Conservation (phyloP, 2,329 filamentous ascomycete genomes). For the Phialophora tarda region DNA sequence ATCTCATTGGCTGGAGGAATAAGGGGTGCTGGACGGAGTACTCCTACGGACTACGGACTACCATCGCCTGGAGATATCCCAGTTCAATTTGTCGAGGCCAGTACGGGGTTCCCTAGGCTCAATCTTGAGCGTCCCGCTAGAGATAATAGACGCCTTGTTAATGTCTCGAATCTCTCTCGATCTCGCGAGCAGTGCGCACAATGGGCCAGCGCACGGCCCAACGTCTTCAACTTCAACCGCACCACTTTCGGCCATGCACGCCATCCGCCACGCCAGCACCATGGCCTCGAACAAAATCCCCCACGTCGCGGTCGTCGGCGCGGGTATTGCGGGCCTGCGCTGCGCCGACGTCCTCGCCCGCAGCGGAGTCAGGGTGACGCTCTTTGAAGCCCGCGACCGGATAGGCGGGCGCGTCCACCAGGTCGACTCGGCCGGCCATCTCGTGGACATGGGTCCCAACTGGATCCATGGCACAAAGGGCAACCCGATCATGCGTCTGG, state of each 20-base stretch:
- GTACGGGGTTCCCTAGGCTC: neutral
- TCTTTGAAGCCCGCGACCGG: slow-evolving; percentile 64
- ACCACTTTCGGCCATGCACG: slow-evolving; percentile 17
- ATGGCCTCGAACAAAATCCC: slow-evolving; percentile 48
- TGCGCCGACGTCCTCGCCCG: slow-evolving; percentile 64
- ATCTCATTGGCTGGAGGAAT: neutral
- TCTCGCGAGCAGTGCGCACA: slow-evolving; percentile 29
- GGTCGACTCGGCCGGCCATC: slow-evolving; percentile 53
- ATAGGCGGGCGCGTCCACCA: slow-evolving; percentile 65
- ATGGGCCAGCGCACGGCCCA: slow-evolving; percentile 12
- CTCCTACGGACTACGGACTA: neutral
- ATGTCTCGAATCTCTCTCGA: slow-evolving; percentile 37
- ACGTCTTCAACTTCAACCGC: neutral
- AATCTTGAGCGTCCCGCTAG: neutral
- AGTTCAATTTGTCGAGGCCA: neutral
- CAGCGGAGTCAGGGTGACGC: slow-evolving; percentile 62
- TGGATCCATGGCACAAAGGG: slow-evolving; percentile 68
- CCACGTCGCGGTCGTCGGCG: slow-evolving; percentile 65
- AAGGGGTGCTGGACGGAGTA: neutral
- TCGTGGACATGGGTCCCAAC: slow-evolving; percentile 67
- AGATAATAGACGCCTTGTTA: neutral
- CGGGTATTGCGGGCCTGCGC: slow-evolving; percentile 64
- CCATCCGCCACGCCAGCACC: slow-evolving; percentile 22
- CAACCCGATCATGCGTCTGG: slow-evolving; percentile 65
- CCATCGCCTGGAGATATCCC: neutral